phyloP scores from a whole-genome alignment of 306 rosid genomes.

The Dryas octopetala region DNA sequence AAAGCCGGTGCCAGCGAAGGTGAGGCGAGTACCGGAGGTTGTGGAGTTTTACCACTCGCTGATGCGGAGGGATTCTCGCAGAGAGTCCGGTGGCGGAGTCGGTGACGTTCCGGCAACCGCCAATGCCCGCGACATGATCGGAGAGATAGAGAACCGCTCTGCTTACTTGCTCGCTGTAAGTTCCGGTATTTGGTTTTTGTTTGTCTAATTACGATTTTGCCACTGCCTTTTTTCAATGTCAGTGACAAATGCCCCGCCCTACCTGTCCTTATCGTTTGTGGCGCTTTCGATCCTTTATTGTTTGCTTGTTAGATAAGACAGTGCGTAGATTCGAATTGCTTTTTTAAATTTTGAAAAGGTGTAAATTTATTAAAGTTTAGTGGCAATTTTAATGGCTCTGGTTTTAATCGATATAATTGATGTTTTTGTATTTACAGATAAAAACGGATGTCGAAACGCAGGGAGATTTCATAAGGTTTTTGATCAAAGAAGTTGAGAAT shows the following conservation, averaged over 20 bases:
- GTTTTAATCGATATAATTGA: not conserved
- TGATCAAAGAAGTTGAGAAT: constrained; percentile 86
- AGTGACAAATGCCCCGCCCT: constrained; percentile 37
- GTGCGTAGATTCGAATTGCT: constrained; percentile 39
- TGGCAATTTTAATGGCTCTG: constrained; percentile 16
- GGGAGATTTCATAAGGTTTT: constrained; percentile 84
- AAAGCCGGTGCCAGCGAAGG: constrained; percentile 55
- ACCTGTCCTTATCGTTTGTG: constrained; percentile 21
- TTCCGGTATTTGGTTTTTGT: constrained; percentile 26
- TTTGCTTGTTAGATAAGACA: constrained; percentile 50
- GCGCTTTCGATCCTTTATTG: constrained; percentile 28
- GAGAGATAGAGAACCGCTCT: constrained; percentile 99
- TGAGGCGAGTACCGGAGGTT: constrained; percentile 86
- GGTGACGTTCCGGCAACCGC: constrained; percentile 56
- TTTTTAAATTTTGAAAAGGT: not conserved
- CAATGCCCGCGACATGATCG: constrained; percentile 96
- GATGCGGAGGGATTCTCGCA: constrained; percentile 86
- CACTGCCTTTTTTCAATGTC: constrained; percentile 41
- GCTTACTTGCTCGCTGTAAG: constrained; percentile 85
- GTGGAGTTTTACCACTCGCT: constrained; percentile 95
- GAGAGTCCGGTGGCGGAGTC: constrained; percentile 46
- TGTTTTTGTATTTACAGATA: constrained; percentile 48
- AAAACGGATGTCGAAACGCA: constrained; percentile 96
- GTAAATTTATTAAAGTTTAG: constrained; percentile 34
- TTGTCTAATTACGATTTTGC: constrained; percentile 42